These are phyloP conservation scores for Termitomyces sp. DNA, from an alignment of 768 basidiomycete genomes.

Conservation along the genomic window DNA sequence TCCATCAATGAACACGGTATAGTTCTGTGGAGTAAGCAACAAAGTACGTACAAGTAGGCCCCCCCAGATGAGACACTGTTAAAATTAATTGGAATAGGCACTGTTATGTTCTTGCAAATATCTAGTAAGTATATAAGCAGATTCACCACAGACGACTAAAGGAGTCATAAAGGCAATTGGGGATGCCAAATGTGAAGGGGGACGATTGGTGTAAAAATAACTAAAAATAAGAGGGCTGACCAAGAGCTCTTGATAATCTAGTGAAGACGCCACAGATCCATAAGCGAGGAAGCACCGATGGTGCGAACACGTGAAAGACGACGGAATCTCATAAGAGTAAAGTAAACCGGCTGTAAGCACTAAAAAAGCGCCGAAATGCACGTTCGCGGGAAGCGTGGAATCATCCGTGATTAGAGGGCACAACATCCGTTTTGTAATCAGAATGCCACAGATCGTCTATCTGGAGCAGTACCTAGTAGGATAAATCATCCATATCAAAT, in stretches of 20 bases:
- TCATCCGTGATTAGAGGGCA: background rate
- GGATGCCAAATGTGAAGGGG: too few relatives aligned
- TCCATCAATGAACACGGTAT: too few relatives aligned
- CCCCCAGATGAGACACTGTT: background rate
- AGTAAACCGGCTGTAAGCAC: too few relatives aligned
- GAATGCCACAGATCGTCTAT: background rate
- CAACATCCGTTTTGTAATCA: background rate
- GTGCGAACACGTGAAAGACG: background rate
- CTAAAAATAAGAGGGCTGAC: background rate
- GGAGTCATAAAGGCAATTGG: background rate
- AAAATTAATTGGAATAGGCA: background rate
- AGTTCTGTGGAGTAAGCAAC: too few relatives aligned
- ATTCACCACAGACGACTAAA: background rate
- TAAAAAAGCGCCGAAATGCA: too few relatives aligned
- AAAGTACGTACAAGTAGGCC: too few relatives aligned
- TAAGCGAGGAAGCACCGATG: background rate
- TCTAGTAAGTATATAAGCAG: background rate
- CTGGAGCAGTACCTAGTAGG: background rate
- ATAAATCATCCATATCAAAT: background rate
- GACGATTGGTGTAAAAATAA: too few relatives aligned
- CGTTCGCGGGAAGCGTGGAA: background rate
- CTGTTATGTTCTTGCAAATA: background rate
- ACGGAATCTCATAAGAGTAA: too few relatives aligned
- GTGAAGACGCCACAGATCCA: background rate
- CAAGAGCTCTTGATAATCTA: background rate